Percentiles rank a stretch among this genome's conserved stretches.
Evolutionary conservation across 495 filamentous ascomycete genomes (phyloP).

Genomic region (Podospora fimiseda): DNA sequence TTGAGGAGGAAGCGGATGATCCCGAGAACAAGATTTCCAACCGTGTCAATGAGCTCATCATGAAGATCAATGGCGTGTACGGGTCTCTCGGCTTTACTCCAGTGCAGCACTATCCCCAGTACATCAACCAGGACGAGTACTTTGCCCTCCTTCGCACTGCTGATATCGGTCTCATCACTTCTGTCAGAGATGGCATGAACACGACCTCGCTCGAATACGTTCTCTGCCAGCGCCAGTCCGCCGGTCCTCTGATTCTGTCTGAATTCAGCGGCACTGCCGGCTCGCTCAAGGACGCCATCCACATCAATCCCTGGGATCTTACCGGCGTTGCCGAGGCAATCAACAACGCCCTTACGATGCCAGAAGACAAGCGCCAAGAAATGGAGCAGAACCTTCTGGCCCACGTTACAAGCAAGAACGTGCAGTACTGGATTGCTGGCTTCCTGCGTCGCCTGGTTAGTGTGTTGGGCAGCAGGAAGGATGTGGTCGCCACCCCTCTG

Average conservation of each 20-base stretch:
- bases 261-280: conserved; percentile 94
- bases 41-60: conserved; percentile 79
- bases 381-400: conserved; percentile 63
- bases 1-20: conserved; percentile 68
- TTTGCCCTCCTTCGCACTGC: conserved; percentile 82
- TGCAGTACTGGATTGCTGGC: conserved; percentile 73
- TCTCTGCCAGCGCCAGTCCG: conserved; percentile 76
- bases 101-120: conserved; percentile 88
- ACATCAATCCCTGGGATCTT: conserved; percentile 92
- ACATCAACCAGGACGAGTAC: conserved; percentile 79
- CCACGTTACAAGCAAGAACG: conserved; percentile 76
- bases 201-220: conserved; percentile 91
- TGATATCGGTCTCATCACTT: conserved; percentile 86
- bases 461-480: conserved; percentile 69
- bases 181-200: conserved; percentile 93
- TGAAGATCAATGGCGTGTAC: conserved; percentile 82
- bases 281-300: conserved; percentile 73
- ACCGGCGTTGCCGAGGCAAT: conserved; percentile 74
- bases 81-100: conserved; percentile 80
- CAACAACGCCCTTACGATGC: conserved; percentile 69
- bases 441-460: conserved; percentile 69
- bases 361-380: conserved; percentile 49
- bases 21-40: conserved; percentile 66
- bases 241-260: conserved; percentile 83
- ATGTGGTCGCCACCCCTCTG: conserved; percentile 68